Evolutionary conservation across 2,329 filamentous ascomycete species (phyloP), one percentile per base, ranked within the genome.

Genomic region (Penicillium sp.): DNA sequence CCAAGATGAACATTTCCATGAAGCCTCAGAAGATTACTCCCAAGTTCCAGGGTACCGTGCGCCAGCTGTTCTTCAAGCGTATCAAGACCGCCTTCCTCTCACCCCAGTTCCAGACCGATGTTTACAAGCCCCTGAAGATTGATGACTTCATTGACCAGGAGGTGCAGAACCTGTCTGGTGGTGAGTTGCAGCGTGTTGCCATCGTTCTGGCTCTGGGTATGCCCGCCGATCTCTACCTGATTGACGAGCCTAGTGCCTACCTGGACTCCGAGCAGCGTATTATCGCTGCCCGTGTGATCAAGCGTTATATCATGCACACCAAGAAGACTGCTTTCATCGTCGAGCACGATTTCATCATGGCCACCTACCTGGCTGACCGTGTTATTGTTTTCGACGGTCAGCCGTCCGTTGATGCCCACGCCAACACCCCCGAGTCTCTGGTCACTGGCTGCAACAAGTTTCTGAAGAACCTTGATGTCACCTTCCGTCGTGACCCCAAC

Each of bases 271-370:
- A 99, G 80, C 94, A 99, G 80, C 93, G 94, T 89, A 96, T 99
- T 72, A 88, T 99, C 68, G 93, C 92, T 59, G 89, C 93, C 44
- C 89, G 92, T 72, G 95, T 99, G 73, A 99, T 99, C 81, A 99
- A 99, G 84, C 89, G 94, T 65, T 99, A 96, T 84, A 99, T 99
- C 78, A 99, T 99, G 94, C 93, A 99, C 82, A 88, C 92, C 69
- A 97, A 97, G 87, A 97, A 97, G 86, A 99, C 94, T 0, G 94
- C 94, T 49, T 99, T 99, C 75, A 87, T 99, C 66, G 93, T 99
- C 74, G 94, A 99, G 86, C 94, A 99, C 89, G 94, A 99, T 84
- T 97, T 99, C 81, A 96, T 97, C 81, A 97, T 97, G 92, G 85
- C 86, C 40, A 89, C 86, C 42, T 89, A 89, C 70, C 82, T 89